phyloP scores from a whole-genome alignment of 2,329 filamentous ascomycete species.

The Cryphonectria parasitica region DNA sequence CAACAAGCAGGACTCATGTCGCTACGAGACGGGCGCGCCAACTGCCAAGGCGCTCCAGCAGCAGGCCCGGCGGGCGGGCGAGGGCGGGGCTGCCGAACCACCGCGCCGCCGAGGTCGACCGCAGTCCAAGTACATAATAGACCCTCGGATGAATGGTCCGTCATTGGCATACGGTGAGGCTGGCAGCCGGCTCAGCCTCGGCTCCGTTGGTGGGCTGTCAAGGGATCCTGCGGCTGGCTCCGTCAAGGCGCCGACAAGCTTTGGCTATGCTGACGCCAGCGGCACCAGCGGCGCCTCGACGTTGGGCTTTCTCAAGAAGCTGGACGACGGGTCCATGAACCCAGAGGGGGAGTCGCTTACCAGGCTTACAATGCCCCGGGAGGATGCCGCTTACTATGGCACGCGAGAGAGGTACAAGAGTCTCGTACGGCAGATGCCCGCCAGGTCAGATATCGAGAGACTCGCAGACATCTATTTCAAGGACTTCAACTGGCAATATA shows the following conservation, averaged over 20 bases:
- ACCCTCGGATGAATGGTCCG: neutral
- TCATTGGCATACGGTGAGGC: neutral
- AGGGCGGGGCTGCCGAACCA: conserved; percentile 8
- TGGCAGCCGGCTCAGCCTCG: neutral
- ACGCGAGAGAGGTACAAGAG: conserved; percentile 62
- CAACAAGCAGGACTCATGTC: conserved; percentile 59
- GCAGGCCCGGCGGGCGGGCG: conserved; percentile 7
- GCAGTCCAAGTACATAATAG: conserved; percentile 13
- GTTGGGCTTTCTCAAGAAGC: conserved; percentile 58
- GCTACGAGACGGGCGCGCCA: conserved; percentile 58
- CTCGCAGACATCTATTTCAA: conserved; percentile 58
- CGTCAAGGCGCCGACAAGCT: conserved; percentile 41
- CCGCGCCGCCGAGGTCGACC: conserved; percentile 24
- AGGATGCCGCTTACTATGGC: conserved; percentile 44
- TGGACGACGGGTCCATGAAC: conserved; percentile 53
- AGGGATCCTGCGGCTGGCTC: conserved; percentile 39
- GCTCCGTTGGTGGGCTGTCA: neutral
- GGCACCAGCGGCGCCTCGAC: conserved; percentile 53
- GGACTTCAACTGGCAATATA: conserved; percentile 64
- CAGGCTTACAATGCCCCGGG: conserved; percentile 37
- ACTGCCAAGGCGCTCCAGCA: conserved; percentile 43
- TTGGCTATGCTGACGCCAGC: conserved; percentile 56
- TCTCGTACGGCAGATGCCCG: conserved; percentile 60
- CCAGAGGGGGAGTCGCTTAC: conserved; percentile 33
- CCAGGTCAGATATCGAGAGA: conserved; percentile 57